Evolutionary conservation across 305 asterid species (phyloP), one percentile per base, ranked within the genome.

Genomic region (Fraxinus baroniana): DNA sequence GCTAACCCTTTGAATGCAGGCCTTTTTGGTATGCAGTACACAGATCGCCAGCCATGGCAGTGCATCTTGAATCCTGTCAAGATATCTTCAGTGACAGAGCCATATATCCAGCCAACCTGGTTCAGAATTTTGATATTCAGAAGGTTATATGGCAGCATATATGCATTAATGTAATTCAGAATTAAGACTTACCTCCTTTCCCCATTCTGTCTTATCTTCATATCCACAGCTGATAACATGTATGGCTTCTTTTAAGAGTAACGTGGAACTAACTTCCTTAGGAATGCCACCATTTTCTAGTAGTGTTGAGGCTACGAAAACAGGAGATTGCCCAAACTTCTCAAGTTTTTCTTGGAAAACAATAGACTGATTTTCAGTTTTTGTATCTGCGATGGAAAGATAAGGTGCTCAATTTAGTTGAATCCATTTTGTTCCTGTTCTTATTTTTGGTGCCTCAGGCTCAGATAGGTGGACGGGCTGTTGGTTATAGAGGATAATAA

Each of bases 71-170:
- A 57, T 18, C 68, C 68, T 57, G 68, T 57, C 68, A 57, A 57
- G 68, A 57, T 57, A 57, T 57, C 68, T 57, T 57, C 68, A 18
- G 68, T 57, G 68, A 57, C 68, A 57, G 68, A 57, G 28, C 68
- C 68, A 57, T 57, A 57, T 28, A 12, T 71, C 76, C 76, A 71
- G n/a, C 76, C 76, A 71, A 71, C 76, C 76, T 71, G 76, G 76
- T 57, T 57, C 68, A 57, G 28, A 57, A 57, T 57, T 57, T 20
- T n/a, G 68, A 20, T 20, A 57, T 18, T 57, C 3, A 57, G 68
- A 57, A 57, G 28, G 68, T 57, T 1, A 57, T 20, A 57, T 18
- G 68, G 28, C 24, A 18, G 68, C 6, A n/a, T 24, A 18, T 57
- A 7, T 18, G 60, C 68, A 57, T 57, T 57, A 57, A 57, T 57